A percentile compares a stretch with the other conserved stretches of the same genome.
These are phyloP conservation scores for Gleditsia sinensis DNA, from an alignment of 306 rosid species.

Conservation along the genomic window DNA sequence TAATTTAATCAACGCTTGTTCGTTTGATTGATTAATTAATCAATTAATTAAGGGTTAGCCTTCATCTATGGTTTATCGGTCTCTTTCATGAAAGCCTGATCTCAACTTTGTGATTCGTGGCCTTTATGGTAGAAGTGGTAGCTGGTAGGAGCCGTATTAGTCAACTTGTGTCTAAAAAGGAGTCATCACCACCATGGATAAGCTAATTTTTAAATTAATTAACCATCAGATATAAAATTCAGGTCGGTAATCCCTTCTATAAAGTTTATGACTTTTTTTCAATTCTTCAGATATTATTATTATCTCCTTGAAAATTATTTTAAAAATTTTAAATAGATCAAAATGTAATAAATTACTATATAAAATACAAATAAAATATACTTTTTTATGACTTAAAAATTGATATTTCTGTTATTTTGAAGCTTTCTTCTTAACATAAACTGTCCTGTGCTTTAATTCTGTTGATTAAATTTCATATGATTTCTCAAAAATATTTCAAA, in stretches of 20 bases:
- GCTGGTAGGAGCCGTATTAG: slow-evolving; percentile 5
- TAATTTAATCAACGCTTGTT: background rate
- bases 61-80: background rate
- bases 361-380: no score
- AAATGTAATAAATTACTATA: background rate
- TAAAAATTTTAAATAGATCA: no score
- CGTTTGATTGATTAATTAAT: background rate
- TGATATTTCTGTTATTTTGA: no score
- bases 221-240: background rate
- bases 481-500: no score
- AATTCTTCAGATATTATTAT: background rate
- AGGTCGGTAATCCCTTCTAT: background rate
- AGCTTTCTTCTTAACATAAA: no score
- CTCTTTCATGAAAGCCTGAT: slow-evolving; percentile 8
- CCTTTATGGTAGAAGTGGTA: background rate
- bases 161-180: background rate
- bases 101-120: background rate
- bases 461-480: no score
- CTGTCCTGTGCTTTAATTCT: no score
- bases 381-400: no score
- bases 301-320: background rate
- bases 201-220: no score
- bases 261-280: background rate
- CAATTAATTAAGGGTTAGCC: background rate
- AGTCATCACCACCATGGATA: background rate